Conservation (phyloP, 208 protist genomes). For the Trypanosoma melophagium region DNA sequence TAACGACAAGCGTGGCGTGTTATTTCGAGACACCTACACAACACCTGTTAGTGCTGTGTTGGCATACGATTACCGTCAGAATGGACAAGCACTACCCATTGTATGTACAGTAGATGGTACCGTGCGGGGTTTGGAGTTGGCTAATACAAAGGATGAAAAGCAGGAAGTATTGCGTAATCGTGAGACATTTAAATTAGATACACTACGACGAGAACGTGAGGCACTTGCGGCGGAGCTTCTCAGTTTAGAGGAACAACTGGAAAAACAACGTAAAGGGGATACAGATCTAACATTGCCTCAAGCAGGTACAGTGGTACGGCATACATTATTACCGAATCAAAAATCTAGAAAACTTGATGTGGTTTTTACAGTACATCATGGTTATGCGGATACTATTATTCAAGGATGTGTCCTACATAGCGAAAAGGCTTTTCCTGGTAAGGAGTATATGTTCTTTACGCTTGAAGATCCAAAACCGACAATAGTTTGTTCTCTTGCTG, state of each 20-base stretch:
- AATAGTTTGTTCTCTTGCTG: slow-evolving; percentile 62
- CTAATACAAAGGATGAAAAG: slow-evolving; percentile 48
- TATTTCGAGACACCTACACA: slow-evolving; percentile 80
- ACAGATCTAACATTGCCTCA: slow-evolving; percentile 63
- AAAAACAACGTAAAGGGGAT: slow-evolving; percentile 43
- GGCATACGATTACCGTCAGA: slow-evolving; percentile 89
- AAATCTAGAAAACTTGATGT: slow-evolving; percentile 38
- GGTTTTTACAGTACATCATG: slow-evolving; percentile 33
- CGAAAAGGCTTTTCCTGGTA: slow-evolving; percentile 41
- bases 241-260: slow-evolving; percentile 68
- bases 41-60: slow-evolving; percentile 79
- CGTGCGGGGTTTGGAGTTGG: slow-evolving; percentile 77
- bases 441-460: slow-evolving; percentile 46
- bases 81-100: slow-evolving; percentile 76
- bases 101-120: slow-evolving; percentile 84
- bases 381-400: slow-evolving; percentile 53
- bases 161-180: slow-evolving; percentile 55
- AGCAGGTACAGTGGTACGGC: slow-evolving; percentile 47
- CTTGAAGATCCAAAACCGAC: slow-evolving; percentile 33
- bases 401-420: slow-evolving; percentile 68
- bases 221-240: slow-evolving; percentile 76
- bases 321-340: slow-evolving; percentile 30
- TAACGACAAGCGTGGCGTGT: slow-evolving; percentile 48
- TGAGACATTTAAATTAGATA: slow-evolving; percentile 61
- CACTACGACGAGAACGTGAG: slow-evolving; percentile 66